These are phyloP conservation scores for Camellia oleifera DNA, from an alignment of 179 eudicot species.

Conservation along the genomic window DNA sequence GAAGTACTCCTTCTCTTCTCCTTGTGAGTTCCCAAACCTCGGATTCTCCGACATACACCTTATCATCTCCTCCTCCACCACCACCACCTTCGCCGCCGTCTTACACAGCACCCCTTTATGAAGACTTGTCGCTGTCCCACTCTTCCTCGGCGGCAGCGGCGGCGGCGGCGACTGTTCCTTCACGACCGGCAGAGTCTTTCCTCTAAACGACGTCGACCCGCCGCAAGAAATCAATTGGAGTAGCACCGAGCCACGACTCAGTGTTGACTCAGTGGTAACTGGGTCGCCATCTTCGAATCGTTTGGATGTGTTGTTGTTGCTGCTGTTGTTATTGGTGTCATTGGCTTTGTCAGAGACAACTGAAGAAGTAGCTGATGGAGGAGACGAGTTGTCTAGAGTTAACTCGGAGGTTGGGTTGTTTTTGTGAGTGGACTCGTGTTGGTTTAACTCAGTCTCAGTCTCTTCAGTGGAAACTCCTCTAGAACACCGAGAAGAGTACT, in stretches of 20 bases:
- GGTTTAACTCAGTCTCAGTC: conserved; percentile 1
- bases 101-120: conserved; percentile 39
- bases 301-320: conserved; percentile 20
- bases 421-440: conserved; percentile 14
- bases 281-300: conserved; percentile 42
- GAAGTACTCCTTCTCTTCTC: conserved; percentile 86
- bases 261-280: conserved; percentile 18
- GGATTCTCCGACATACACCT: conserved; percentile 91
- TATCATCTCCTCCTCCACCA: conserved; percentile 56
- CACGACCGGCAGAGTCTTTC: conserved; percentile 39
- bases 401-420: conserved; percentile 15
- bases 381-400: conserved; percentile 21
- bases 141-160: conserved; percentile 22
- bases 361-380: conserved; percentile 40
- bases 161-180: conserved; percentile 27
- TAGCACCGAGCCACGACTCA: conserved; percentile 56
- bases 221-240: conserved; percentile 82
- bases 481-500: conserved; percentile 23
- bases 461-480: conserved; percentile 37
- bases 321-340: neutral
- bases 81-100: conserved; percentile 33
- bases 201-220: conserved; percentile 46
- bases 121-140: conserved; percentile 26
- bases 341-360: conserved; percentile 32
- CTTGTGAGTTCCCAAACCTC: conserved; percentile 68